Evolutionary conservation across 2,329 filamentous ascomycete species (phyloP).

Genomic region (Aspergillus udagawae): DNA sequence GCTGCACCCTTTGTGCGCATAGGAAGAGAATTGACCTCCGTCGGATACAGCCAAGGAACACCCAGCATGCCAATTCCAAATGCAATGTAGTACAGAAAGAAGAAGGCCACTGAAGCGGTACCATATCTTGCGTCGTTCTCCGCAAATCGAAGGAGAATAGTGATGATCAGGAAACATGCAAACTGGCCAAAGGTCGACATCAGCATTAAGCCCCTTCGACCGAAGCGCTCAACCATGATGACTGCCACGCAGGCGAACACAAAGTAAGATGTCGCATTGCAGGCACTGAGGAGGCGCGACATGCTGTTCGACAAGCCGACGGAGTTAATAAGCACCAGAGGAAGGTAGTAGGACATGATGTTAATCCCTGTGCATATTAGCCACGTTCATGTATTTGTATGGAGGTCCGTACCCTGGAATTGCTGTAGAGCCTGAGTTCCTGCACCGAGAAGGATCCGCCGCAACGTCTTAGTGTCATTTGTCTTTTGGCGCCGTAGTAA

Average conservation of each 20-base stretch:
- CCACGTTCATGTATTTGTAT: too few species aligned
- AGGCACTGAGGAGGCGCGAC: conserved; percentile 53
- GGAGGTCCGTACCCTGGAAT: conserved; percentile 21
- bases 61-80: conserved; percentile 46
- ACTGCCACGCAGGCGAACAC: conserved; percentile 47
- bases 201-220: conserved; percentile 56
- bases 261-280: conserved; percentile 50
- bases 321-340: conserved; percentile 56
- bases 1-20: conserved; percentile 48
- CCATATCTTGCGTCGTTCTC: background rate
- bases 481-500: conserved; percentile 46
- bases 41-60: conserved; percentile 35
- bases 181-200: conserved; percentile 49
- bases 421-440: conserved; percentile 54
- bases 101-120: conserved; percentile 45
- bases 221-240: conserved; percentile 48
- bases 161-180: conserved; percentile 51
- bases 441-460: conserved; percentile 50
- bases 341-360: conserved; percentile 47
- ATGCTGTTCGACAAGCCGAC: conserved; percentile 52
- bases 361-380: conserved; percentile 26
- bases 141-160: conserved; percentile 45
- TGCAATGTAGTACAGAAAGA: conserved; percentile 51
- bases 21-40: conserved; percentile 46
- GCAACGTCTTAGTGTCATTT: conserved; percentile 45